phyloP scores from a whole-genome alignment of 1,284 basidiomycete species.

The Irpex rosettiformis region DNA sequence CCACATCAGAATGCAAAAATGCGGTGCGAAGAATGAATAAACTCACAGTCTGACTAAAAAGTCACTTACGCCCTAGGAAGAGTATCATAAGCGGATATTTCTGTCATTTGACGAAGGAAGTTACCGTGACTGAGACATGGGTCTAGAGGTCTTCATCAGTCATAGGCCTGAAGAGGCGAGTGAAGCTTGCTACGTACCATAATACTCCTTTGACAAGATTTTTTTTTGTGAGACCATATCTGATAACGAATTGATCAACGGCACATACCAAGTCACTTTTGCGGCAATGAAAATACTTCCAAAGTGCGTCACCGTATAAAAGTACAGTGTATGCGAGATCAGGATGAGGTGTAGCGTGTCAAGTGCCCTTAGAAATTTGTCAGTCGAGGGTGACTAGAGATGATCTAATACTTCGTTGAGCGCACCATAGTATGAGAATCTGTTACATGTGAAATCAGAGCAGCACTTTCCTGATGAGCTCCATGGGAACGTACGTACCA shows the following conservation, averaged over 20 bases:
- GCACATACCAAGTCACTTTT: conserved; percentile 16
- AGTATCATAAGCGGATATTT: background rate
- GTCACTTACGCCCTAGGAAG: conserved; percentile 16
- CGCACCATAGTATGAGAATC: conserved; percentile 16
- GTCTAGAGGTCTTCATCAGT: conserved; percentile 1
- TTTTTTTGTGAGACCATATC: background rate
- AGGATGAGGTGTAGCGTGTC: conserved; percentile 16
- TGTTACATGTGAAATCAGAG: background rate
- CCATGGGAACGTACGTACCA: conserved; percentile 8
- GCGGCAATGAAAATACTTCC: conserved; percentile 10
- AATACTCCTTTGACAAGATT: conserved; percentile 15
- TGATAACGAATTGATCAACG: background rate
- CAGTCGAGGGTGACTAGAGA: background rate
- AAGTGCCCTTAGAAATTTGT: conserved; percentile 12
- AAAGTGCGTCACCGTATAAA: conserved; percentile 18
- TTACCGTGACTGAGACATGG: conserved; percentile 14
- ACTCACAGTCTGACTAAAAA: conserved; percentile 16
- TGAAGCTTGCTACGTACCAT: conserved; percentile 15
- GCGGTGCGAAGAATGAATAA: background rate
- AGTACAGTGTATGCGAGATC: conserved; percentile 18
- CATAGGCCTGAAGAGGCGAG: background rate
- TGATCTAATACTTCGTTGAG: background rate
- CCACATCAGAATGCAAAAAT: background rate
- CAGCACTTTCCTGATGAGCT: too few relatives aligned
- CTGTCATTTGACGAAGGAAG: background rate